These are phyloP conservation scores for Thelephora terrestris DNA, from an alignment of 1,284 basidiomycete genomes.

Conservation along the genomic window DNA sequence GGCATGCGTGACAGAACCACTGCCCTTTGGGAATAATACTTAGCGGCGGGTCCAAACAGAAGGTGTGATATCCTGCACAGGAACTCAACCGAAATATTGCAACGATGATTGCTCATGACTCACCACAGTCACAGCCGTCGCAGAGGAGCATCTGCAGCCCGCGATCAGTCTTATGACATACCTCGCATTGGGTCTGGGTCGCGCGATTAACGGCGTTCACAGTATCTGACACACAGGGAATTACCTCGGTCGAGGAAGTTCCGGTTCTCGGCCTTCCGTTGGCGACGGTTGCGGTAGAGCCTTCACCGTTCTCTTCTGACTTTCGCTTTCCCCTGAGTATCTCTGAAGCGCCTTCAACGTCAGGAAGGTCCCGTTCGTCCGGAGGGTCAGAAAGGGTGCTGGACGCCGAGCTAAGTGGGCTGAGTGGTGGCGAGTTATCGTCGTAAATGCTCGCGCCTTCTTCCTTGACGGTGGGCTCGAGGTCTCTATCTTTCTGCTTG, in stretches of 20 bases:
- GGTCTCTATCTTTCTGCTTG: not conserved
- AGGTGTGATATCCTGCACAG: conserved; percentile 87
- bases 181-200: conserved; percentile 68
- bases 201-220: not conserved
- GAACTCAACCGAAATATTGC: not conserved
- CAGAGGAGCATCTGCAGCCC: conserved; percentile 91
- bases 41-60: conserved; percentile 90
- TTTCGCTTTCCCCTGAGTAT: not conserved
- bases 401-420: conserved; percentile 60
- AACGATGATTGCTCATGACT: conserved; percentile 16
- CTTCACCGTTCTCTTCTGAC: not conserved
- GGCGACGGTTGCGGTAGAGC: not conserved
- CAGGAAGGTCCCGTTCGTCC: conserved; percentile 57
- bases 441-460: conserved; percentile 4
- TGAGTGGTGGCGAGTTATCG: conserved; percentile 47
- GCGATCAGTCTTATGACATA: conserved; percentile 82
- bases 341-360: conserved; percentile 16
- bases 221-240: conserved; percentile 3
- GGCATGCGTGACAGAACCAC: conserved; percentile 94
- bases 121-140: conserved; percentile 94
- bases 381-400: conserved; percentile 73
- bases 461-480: conserved; percentile 5
- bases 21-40: conserved; percentile 80
- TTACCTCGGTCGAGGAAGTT: conserved; percentile 14
- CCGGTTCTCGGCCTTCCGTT: not conserved